These are phyloP conservation scores for Lipomyces spencermartinsiae DNA, from an alignment of 805 yeast species.

Conservation along the genomic window DNA sequence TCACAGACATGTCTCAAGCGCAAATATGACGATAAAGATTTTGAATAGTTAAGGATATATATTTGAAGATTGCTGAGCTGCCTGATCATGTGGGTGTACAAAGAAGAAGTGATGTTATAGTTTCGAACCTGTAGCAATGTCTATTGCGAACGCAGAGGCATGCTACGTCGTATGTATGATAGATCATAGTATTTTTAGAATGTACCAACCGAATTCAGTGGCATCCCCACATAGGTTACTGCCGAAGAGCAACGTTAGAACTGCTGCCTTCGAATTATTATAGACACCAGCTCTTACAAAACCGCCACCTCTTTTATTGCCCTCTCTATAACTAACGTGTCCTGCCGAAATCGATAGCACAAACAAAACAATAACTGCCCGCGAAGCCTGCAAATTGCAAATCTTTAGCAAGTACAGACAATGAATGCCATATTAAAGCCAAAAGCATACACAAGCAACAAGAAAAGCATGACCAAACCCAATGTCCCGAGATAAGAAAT, in stretches of 20 bases:
- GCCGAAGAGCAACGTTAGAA: too few species aligned
- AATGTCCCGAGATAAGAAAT: conserved; percentile 8
- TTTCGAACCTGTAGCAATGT: neutral
- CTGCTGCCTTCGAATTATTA: too few species aligned
- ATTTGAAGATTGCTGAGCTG: neutral
- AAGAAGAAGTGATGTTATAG: neutral
- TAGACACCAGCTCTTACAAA: neutral
- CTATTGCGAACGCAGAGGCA: neutral
- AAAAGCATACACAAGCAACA: neutral
- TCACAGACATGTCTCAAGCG: too few species aligned
- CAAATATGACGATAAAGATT: too few species aligned
- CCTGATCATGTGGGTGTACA: neutral
- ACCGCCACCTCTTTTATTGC: neutral
- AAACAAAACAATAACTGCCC: neutral
- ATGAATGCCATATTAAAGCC: neutral
- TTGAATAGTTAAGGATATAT: too few species aligned
- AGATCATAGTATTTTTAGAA: too few species aligned
- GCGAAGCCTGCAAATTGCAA: neutral
- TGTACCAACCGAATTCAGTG: too few species aligned
- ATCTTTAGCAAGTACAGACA: neutral
- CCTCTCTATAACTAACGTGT: neutral
- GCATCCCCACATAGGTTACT: too few species aligned
- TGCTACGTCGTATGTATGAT: too few species aligned
- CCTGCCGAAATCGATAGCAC: neutral
- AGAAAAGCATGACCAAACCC: conserved; percentile 2